phyloP scores from a whole-genome alignment of 164 flowering plant genomes.

The Chimonanthus salicifolius region DNA sequence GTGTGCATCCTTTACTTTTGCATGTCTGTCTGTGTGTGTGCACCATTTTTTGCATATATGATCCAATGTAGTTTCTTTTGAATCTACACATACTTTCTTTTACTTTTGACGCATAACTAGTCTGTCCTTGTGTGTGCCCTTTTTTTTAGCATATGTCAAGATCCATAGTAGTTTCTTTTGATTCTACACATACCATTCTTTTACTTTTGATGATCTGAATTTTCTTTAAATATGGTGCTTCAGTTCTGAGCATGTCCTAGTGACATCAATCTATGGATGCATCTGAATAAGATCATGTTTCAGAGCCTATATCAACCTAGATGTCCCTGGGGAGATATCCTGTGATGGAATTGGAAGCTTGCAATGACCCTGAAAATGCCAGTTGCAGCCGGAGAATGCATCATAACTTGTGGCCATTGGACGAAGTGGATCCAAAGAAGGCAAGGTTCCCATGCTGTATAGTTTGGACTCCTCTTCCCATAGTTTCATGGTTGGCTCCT shows the following conservation, averaged over 20 bases:
- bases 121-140: no score
- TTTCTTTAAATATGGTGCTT: neutral
- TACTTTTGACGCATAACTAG: no score
- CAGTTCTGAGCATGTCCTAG: neutral
- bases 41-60: no score
- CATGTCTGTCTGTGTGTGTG: no score
- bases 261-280: conserved; percentile 2
- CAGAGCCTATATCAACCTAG: neutral
- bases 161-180: no score
- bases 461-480: conserved; percentile 95
- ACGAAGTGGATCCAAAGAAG: conserved; percentile 57
- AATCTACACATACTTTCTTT: no score
- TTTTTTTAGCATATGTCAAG: no score
- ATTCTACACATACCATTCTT: no score
- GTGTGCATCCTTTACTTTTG: no score
- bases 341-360: conserved; percentile 12
- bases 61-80: no score
- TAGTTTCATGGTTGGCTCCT: conserved; percentile 97
- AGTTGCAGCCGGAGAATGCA: conserved; percentile 21
- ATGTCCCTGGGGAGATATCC: neutral
- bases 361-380: conserved; percentile 27
- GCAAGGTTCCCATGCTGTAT: conserved; percentile 82
- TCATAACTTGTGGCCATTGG: conserved; percentile 71
- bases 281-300: neutral
- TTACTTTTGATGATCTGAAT: no score